Evolutionary conservation across 441 rosid genomes (phyloP).

Genomic region (Codiaeum variegatum): DNA sequence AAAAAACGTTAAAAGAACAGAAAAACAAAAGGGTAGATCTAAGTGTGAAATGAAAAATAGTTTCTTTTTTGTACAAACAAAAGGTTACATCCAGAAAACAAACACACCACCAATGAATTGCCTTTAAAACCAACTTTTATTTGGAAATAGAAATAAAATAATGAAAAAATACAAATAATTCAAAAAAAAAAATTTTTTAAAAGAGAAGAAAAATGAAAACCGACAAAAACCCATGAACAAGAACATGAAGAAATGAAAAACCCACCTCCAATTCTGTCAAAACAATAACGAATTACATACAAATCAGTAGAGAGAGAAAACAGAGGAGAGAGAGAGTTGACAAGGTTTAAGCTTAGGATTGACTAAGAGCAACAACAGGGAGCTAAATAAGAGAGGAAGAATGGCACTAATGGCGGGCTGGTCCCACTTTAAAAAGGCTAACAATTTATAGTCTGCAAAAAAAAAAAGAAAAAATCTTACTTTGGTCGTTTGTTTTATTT

Average conservation of each 20-base stretch:
- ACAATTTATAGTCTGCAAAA: constrained; percentile 6
- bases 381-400: constrained; percentile 18
- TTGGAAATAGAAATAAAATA: neutral
- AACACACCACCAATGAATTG: neutral
- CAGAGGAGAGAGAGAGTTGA: constrained; percentile 20
- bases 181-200: neutral
- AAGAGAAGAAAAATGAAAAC: constrained; percentile 2
- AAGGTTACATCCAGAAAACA: constrained; percentile 2
- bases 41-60: constrained; percentile 13
- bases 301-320: neutral
- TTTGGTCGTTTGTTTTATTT: no score
- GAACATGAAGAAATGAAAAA: constrained; percentile 6
- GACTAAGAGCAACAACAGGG: constrained; percentile 3
- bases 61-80: neutral
- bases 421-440: constrained; percentile 27
- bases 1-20: constrained; percentile 18
- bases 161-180: neutral
- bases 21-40: constrained; percentile 26
- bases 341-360: constrained; percentile 4
- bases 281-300: constrained; percentile 15
- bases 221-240: constrained; percentile 1
- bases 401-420: constrained; percentile 45
- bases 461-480: no score
- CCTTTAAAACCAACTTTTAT: constrained; percentile 9
- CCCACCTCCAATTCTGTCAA: constrained; percentile 24